Evolutionary conservation across 495 filamentous ascomycete species (phyloP), one percentile per base, ranked within the genome.

Genomic region (Venustampulla echinocandica): DNA sequence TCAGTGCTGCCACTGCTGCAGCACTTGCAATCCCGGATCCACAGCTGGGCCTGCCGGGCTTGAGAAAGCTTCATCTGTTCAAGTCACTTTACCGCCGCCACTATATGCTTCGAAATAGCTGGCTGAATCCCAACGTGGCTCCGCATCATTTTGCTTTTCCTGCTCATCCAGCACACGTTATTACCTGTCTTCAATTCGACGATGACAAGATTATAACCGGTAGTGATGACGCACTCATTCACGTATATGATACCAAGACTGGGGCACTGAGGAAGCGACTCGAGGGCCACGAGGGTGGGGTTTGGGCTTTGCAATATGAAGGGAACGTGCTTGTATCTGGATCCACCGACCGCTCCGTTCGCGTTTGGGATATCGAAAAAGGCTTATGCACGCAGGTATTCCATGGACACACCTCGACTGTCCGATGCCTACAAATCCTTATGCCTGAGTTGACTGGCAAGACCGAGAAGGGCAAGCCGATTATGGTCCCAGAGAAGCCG

Each of bases 231-330:
- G 94, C 89, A 9, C 84, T 95, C 49, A 99, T 99, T 61, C 88
- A 97, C 59, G 90, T 99, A 33, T 99, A 97, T 61, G 90, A 97
- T 58, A 99, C 92, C 10, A 90, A 90, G 63, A 97, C 89, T 4
- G 92, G 92, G 46, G 84, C 83, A 45, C 65, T 94, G 41, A 79
- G 86, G 47, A 84, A 77, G 43, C 85, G 79, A 28, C 75, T 99
- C 3, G 81, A 85, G 59, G 92, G 92, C 15, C 92, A 99, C 59
- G 93, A 99, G 57, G 92, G 92, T 35, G 92, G 92, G 35, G 92
- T 99, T 4, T 99, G 92, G 92, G 92, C 92, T 37, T 71, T 99
- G 23, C 89, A 99, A 57, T 97, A 99, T 57, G 79, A 94, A 52
- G 90, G 89, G 41, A 95, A 97, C 57, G 87, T 83, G 10, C 67